Conservation (phyloP, 1,284 basidiomycete genomes). For the Neolentinus lepideus region DNA sequence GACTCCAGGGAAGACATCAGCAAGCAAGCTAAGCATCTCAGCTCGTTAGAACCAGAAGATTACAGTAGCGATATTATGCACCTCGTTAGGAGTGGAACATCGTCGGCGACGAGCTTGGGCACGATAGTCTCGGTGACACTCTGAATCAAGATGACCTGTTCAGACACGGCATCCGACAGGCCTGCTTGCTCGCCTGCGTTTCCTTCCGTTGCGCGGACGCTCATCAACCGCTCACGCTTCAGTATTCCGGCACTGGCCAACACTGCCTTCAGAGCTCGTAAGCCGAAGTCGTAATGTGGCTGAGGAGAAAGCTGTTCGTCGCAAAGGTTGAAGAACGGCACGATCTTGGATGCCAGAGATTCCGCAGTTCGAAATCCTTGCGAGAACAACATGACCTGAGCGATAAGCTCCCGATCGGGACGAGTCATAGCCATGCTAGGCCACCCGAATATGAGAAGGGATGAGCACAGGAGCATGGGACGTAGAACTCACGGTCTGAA, state of each 20-base stretch:
- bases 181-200: slow-evolving; percentile 29
- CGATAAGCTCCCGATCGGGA: slow-evolving; percentile 96
- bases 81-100: slow-evolving; percentile 92
- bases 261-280: slow-evolving; percentile 96
- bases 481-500: slow-evolving; percentile 73
- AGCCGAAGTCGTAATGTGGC: slow-evolving; percentile 98
- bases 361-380: slow-evolving; percentile 99
- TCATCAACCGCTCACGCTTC: slow-evolving; percentile 83
- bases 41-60: background rate
- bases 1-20: slow-evolving; percentile 97
- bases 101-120: slow-evolving; percentile 95
- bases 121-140: slow-evolving; percentile 99
- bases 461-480: background rate
- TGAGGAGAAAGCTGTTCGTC: slow-evolving; percentile 95
- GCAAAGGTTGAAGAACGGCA: slow-evolving; percentile 99
- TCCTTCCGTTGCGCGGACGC: slow-evolving; percentile 34
- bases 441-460: slow-evolving; percentile 9
- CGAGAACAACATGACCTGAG: slow-evolving; percentile 98
- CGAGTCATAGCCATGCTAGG: slow-evolving; percentile 97
- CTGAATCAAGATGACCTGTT: slow-evolving; percentile 97
- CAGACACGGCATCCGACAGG: slow-evolving; percentile 68
- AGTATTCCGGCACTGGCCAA: slow-evolving; percentile 95
- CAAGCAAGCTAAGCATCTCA: slow-evolving; percentile 60
- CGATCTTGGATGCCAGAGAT: slow-evolving; percentile 92
- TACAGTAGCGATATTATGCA: slow-evolving; percentile 24